Percentiles rank a stretch among this genome's conserved stretches.
phyloP scores from a whole-genome alignment of 768 basidiomycete species.

The Pholiota microspora region DNA sequence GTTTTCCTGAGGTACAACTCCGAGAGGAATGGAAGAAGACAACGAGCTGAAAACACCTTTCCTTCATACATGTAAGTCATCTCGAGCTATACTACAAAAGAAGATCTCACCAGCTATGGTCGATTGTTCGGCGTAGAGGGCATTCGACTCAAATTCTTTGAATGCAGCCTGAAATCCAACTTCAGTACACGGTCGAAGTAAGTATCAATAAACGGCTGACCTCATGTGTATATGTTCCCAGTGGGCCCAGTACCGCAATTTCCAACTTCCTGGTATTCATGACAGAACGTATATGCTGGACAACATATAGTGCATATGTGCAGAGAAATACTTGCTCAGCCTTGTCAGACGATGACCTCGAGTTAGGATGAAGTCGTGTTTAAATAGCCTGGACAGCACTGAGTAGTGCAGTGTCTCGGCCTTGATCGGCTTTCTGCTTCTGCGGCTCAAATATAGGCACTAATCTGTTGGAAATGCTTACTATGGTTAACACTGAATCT shows the following conservation, averaged over 20 bases:
- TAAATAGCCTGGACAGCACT: no score
- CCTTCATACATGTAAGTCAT: not conserved
- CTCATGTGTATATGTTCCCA: slow-evolving; percentile 71
- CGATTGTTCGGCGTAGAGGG: slow-evolving; percentile 30
- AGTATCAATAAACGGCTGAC: slow-evolving; percentile 19
- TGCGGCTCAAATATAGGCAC: no score
- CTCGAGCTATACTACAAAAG: not conserved
- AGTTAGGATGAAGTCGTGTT: no score
- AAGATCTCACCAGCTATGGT: slow-evolving; percentile 32
- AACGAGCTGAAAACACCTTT: slow-evolving; percentile 63
- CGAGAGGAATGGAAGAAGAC: slow-evolving; percentile 43
- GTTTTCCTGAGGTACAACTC: slow-evolving; percentile 81
- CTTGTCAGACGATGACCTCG: not conserved
- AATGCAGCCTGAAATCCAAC: slow-evolving; percentile 46
- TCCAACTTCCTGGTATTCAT: slow-evolving; percentile 17
- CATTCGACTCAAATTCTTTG: slow-evolving; percentile 31
- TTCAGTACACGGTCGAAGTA: slow-evolving; percentile 19
- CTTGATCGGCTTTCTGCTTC: no score
- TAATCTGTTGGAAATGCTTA: no score
- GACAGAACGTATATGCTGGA: not conserved
- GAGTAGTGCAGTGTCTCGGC: no score
- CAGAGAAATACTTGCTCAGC: not conserved
- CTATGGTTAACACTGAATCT: no score
- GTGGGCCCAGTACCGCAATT: slow-evolving; percentile 64
- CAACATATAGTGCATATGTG: not conserved